Base-by-base conservation (phyloP, 2,329 filamentous ascomycete species). In the Aspergillus tanneri region DNA sequence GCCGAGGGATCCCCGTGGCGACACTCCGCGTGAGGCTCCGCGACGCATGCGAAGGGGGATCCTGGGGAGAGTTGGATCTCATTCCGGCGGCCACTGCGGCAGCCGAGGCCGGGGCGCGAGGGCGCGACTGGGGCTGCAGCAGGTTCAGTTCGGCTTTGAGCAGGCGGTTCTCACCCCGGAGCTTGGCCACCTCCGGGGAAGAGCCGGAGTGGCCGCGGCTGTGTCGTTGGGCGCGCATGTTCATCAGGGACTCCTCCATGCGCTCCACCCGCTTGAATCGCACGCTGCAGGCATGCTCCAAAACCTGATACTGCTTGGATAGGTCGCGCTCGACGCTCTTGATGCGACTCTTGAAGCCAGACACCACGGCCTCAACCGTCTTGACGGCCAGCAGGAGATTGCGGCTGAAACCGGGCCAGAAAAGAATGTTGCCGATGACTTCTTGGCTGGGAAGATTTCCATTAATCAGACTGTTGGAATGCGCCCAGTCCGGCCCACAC, bases 401-500 rank as follows among this genome's bases (percentile, higher is more conserved):
- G 68, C 91, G 89, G 63, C 87, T 88, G 72, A 97, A 97, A 1
- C 87, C 88, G 0, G 88, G 86, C 72, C 72, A 76, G 60, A 76
- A 76, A 4, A 97, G 78, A 71, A 93, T 90, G 41, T 85, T 91
- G 1, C 85, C 84, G 52, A 99, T 87, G 11, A 90, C 85, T 62
- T 96, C 92, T 25, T 95, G 78, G 10, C 87, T 90, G 0, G 91
- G 90, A 5, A 95, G 74, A 50, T 92, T 88, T 16, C 90, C 89
- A 61, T 93, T 92, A 64, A 97, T 88, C 19, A 96, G 82, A 47
- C 86, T 87, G 68, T 97, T 91, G 61, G 86, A 84, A 67, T 96
- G 88, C 4, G 88, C 83, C 92, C 93, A 99, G 64, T 97, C 93
- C 0, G 84, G 81, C 9, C 93, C 93, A 61, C 93, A 97, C 35